Conservation (phyloP, 352 stramenopile genomes). For the Pythium apleroticum region DNA sequence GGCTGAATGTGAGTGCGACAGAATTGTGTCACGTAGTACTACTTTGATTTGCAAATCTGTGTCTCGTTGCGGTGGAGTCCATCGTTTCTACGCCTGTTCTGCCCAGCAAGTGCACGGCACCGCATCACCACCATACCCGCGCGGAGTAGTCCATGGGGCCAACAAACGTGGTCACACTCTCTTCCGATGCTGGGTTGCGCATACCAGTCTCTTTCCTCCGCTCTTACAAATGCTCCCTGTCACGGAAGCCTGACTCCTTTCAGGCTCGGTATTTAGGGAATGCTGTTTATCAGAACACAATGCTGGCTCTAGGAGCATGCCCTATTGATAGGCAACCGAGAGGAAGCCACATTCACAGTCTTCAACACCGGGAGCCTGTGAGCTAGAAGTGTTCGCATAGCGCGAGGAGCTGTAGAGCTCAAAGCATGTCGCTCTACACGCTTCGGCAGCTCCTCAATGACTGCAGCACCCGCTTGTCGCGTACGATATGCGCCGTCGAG, state of each 20-base stretch:
- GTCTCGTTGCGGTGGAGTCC: too few species aligned
- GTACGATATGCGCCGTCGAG: constrained; percentile 53
- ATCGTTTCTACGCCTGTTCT: too few species aligned
- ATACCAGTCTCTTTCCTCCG: background rate
- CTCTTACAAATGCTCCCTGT: too few species aligned
- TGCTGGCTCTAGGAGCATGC: background rate
- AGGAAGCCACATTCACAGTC: background rate
- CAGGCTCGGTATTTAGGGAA: background rate
- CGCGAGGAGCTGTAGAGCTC: background rate
- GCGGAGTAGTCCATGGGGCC: too few species aligned
- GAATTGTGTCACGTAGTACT: background rate
- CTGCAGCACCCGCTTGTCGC: constrained; percentile 56
- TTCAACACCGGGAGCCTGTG: background rate
- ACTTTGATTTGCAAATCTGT: background rate
- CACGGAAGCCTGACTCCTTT: too few species aligned
- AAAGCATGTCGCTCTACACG: constrained; percentile 69
- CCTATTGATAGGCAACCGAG: background rate
- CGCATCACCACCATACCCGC: too few species aligned
- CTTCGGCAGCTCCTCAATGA: constrained; percentile 73
- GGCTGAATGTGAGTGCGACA: constrained; percentile 1
- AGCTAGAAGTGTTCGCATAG: background rate
- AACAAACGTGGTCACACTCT: too few species aligned
- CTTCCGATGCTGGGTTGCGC: background rate
- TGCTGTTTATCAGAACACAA: background rate
- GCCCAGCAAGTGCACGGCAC: too few species aligned